phyloP scores from a whole-genome alignment of 2,329 filamentous ascomycete species.

The Verticillium isaacii region DNA sequence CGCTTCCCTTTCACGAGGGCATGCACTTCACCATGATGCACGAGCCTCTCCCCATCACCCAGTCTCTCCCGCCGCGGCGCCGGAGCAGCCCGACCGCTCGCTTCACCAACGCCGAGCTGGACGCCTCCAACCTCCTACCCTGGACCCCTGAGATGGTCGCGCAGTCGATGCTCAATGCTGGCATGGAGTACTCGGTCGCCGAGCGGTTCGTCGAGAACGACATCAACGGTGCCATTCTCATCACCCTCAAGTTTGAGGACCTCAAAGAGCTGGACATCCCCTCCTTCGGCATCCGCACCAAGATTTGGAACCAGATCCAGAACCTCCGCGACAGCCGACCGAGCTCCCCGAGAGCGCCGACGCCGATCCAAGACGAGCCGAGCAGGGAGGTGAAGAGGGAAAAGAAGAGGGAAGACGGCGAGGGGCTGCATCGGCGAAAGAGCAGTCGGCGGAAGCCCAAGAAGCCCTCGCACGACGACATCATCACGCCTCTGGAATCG shows the following conservation, averaged over 20 bases:
- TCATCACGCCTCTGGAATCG: conserved; percentile 74
- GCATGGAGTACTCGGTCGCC: conserved; percentile 71
- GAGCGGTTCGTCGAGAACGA: conserved; percentile 89
- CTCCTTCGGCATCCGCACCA: conserved; percentile 76
- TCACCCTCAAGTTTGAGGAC: conserved; percentile 89
- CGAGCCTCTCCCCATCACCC: conserved; percentile 10
- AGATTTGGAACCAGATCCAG: conserved; percentile 76
- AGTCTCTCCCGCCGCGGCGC: conserved; percentile 14
- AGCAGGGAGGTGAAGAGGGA: conserved; percentile 44
- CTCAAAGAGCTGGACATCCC: conserved; percentile 75
- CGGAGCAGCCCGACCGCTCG: conserved; percentile 48
- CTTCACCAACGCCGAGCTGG: conserved; percentile 52
- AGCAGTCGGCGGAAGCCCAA: conserved; percentile 33
- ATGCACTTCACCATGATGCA: conserved; percentile 10
- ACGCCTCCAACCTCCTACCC: conserved; percentile 52
- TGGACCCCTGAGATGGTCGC: conserved; percentile 77
- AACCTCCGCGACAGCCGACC: conserved; percentile 55
- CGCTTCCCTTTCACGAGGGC: conserved; percentile 22
- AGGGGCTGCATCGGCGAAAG: conserved; percentile 28
- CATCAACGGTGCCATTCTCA: conserved; percentile 80
- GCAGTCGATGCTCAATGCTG: conserved; percentile 80
- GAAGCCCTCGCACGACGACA: conserved; percentile 48
- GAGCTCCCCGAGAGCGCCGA: conserved; percentile 47
- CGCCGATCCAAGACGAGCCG: conserved; percentile 56
- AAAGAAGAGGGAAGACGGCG: conserved; percentile 29